These are phyloP conservation scores for Clonostachys byssicola DNA, from an alignment of 2,329 filamentous ascomycete genomes.

Conservation along the genomic window DNA sequence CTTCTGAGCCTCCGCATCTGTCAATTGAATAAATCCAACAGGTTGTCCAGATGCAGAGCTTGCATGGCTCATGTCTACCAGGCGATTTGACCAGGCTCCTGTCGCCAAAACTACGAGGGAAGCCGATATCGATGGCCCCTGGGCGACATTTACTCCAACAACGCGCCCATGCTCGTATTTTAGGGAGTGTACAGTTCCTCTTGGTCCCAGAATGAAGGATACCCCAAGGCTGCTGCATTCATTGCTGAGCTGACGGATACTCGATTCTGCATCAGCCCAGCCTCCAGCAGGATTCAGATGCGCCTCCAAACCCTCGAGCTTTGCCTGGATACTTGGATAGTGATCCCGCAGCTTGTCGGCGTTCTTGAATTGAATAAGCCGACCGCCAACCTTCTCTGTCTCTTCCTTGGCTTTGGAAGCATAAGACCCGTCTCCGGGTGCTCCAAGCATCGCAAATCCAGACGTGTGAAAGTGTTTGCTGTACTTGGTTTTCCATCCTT, in stretches of 20 bases:
- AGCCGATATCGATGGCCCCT: conserved; percentile 41
- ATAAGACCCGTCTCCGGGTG: conserved; percentile 10
- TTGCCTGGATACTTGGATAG: conserved; percentile 11
- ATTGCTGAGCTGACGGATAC: conserved; percentile 15
- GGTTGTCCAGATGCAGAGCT: conserved; percentile 62
- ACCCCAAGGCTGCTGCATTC: conserved; percentile 19
- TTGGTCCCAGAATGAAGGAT: conserved; percentile 18
- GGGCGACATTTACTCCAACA: conserved; percentile 14
- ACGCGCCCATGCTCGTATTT: conserved; percentile 8
- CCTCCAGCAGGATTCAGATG: conserved; percentile 20
- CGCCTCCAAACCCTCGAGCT: conserved; percentile 12
- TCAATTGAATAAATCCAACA: conserved; percentile 60
- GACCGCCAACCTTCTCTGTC: conserved; percentile 7
- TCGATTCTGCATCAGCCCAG: conserved; percentile 22
- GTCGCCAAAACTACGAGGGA: conserved; percentile 61
- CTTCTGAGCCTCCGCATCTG: conserved; percentile 47
- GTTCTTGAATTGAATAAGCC: conserved; percentile 14
- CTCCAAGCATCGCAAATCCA: conserved; percentile 22
- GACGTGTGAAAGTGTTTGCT: conserved; percentile 19
- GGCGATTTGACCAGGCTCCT: conserved; percentile 58
- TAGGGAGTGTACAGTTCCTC: conserved; percentile 18
- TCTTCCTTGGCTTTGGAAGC: conserved; percentile 10
- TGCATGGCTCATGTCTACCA: conserved; percentile 56
- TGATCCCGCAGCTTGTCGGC: conserved; percentile 8
- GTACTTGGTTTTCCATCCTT: conserved; percentile 17